phyloP scores from a whole-genome alignment of 2,329 filamentous ascomycete genomes.

The Esteya vermicola region DNA sequence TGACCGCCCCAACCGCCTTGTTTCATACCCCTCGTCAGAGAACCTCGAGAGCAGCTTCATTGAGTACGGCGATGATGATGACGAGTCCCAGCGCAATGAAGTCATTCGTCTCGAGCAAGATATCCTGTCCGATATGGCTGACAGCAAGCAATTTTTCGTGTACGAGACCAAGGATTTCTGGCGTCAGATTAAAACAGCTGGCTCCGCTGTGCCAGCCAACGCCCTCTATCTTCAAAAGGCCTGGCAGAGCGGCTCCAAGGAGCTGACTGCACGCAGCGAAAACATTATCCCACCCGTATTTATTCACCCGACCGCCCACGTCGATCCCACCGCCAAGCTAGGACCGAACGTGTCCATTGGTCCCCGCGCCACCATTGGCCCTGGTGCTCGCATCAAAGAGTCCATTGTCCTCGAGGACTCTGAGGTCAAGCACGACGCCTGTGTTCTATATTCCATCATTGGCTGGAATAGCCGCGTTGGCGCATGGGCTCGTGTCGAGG shows the following conservation, averaged over 20 bases:
- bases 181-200: constrained; percentile 99
- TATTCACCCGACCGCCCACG: constrained; percentile 81
- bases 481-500: constrained; percentile 96
- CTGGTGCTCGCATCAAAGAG: constrained; percentile 88
- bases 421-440: constrained; percentile 94
- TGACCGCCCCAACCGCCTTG: constrained; percentile 66
- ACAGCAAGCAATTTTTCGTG: constrained; percentile 96
- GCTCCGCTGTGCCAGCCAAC: constrained; percentile 91
- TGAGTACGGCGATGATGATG: constrained; percentile 46
- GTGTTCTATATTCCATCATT: constrained; percentile 88
- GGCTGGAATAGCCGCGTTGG: constrained; percentile 94
- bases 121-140: constrained; percentile 85
- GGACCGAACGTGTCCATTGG: constrained; percentile 95
- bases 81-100: constrained; percentile 62
- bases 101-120: constrained; percentile 94
- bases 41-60: constrained; percentile 61
- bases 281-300: constrained; percentile 87
- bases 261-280: constrained; percentile 69
- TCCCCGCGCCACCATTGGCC: constrained; percentile 69
- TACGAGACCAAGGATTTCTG: constrained; percentile 99
- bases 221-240: constrained; percentile 94
- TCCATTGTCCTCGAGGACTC: constrained; percentile 88
- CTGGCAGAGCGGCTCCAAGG: constrained; percentile 65
- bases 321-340: constrained; percentile 91
- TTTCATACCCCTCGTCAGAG: constrained; percentile 93